Percentiles rank a stretch among this genome's conserved stretches.
phyloP scores from a whole-genome alignment of 2,329 filamentous ascomycete genomes.

The Colletotrichum eremochloae region DNA sequence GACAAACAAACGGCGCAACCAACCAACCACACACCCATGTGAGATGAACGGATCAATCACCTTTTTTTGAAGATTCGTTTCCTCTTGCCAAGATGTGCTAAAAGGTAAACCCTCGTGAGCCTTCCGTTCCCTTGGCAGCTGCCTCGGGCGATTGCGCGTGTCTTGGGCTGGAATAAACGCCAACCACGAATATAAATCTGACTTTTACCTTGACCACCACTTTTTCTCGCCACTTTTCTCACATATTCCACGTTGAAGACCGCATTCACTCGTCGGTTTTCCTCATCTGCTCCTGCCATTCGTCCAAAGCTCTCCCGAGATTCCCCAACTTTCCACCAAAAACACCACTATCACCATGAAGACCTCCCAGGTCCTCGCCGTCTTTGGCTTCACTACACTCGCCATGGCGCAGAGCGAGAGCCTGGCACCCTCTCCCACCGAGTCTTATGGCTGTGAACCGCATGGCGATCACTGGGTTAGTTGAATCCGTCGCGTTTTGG shows the following conservation, averaged over 20 bases:
- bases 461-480: conserved; percentile 55
- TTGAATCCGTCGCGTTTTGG: not conserved
- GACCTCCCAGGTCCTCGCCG: conserved; percentile 37
- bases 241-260: too few relatives aligned
- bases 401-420: conserved; percentile 38
- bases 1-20: not conserved
- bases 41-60: not conserved
- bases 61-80: conserved; percentile 8
- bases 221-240: not conserved
- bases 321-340: not conserved
- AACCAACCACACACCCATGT: not conserved
- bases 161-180: not conserved
- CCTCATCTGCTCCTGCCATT: too few relatives aligned
- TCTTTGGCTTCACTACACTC: conserved; percentile 36
- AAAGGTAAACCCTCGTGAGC: not conserved
- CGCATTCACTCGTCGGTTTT: not conserved
- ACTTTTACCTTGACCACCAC: conserved; percentile 10
- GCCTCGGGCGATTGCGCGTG: not conserved
- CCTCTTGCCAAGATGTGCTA: conserved; percentile 12
- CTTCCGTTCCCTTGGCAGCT: not conserved
- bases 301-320: not conserved
- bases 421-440: conserved; percentile 52
- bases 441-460: conserved; percentile 52
- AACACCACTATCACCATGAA: conserved; percentile 29
- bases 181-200: conserved; percentile 15